Evolutionary conservation across 2,329 filamentous ascomycete species (phyloP).

Genomic region (Ceratocystis huliohia): DNA sequence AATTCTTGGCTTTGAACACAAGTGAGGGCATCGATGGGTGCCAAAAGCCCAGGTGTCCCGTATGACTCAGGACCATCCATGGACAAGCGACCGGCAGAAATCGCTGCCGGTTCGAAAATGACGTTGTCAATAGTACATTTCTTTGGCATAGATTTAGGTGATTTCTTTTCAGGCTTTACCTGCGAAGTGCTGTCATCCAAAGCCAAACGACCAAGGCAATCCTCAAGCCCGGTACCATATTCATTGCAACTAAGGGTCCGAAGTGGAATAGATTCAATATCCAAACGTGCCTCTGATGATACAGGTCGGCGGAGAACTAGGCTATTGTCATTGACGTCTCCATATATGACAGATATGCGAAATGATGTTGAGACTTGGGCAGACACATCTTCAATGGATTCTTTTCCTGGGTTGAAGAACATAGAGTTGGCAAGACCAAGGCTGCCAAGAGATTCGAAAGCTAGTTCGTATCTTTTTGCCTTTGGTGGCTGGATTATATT

Average conservation of each 20-base stretch:
- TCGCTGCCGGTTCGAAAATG: neutral
- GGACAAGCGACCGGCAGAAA: neutral
- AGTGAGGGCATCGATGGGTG: slow-evolving; percentile 1
- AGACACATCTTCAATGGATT: neutral
- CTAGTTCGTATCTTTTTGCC: slow-evolving; percentile 1
- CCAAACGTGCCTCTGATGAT: neutral
- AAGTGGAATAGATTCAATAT: neutral
- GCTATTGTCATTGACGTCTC: neutral
- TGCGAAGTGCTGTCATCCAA: neutral
- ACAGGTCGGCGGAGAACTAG: neutral
- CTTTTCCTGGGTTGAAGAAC: neutral
- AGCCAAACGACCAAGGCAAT: neutral
- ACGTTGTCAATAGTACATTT: neutral
- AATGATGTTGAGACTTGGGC: neutral
- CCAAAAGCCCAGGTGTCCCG: neutral
- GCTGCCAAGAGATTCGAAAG: neutral
- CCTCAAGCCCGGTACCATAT: neutral
- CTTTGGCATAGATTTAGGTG: neutral
- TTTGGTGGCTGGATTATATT: neutral
- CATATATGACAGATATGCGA: neutral
- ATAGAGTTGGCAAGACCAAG: neutral
- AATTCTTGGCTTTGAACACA: neutral
- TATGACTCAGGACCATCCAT: neutral
- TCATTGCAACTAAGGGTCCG: neutral
- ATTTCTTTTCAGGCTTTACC: too few relatives aligned